These are phyloP conservation scores for Scutellaria galericulata DNA, from an alignment of 257 asterid genomes.

Conservation along the genomic window DNA sequence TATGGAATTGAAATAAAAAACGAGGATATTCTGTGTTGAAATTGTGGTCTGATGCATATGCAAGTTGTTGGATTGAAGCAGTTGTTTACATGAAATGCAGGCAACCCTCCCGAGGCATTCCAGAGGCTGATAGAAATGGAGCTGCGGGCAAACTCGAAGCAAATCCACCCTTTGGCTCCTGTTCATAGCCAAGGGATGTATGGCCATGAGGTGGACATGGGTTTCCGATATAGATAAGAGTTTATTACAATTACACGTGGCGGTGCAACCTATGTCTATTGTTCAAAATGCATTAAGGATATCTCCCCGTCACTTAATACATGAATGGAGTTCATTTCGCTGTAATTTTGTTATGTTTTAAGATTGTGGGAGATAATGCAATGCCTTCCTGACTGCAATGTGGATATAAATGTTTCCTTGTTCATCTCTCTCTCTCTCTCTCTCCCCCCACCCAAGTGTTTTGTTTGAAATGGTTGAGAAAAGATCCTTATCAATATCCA, in stretches of 20 bases:
- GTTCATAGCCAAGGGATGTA: slow-evolving; percentile 62
- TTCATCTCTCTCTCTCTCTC: background rate
- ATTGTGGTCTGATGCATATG: background rate
- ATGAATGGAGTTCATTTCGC: slow-evolving; percentile 17
- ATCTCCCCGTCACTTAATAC: background rate
- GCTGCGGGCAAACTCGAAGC: slow-evolving; percentile 67
- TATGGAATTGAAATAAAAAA: background rate
- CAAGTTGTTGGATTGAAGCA: slow-evolving; percentile 19
- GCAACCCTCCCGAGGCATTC: slow-evolving; percentile 68
- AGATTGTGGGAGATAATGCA: slow-evolving; percentile 18
- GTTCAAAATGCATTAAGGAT: background rate
- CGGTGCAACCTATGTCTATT: background rate
- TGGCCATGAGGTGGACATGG: slow-evolving; percentile 68
- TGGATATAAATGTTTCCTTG: slow-evolving; percentile 14
- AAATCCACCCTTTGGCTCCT: slow-evolving; percentile 54
- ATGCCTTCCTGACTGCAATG: slow-evolving; percentile 18
- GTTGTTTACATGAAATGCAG: slow-evolving; percentile 44
- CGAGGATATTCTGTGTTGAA: background rate
- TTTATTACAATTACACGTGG: slow-evolving; percentile 23
- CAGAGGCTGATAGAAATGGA: slow-evolving; percentile 86
- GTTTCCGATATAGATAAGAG: slow-evolving; percentile 55
- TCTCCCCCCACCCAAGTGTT: too few relatives aligned
- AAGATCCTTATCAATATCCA: too few relatives aligned
- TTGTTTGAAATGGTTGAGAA: too few relatives aligned
- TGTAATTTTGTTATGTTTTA: slow-evolving; percentile 29